Conservation (phyloP, 441 rosid species). For the Theobroma grandiflorum region DNA sequence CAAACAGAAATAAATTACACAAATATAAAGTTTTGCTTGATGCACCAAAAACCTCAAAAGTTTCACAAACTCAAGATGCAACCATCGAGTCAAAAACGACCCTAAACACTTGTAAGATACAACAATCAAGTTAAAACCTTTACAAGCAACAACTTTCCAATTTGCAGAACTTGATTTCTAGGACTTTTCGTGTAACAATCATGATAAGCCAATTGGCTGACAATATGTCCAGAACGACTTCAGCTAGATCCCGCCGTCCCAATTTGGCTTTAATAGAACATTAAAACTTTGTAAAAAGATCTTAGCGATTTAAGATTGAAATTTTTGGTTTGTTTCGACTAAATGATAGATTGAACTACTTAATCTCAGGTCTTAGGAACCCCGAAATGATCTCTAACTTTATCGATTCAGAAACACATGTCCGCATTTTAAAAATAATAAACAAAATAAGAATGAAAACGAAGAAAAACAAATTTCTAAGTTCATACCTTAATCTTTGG, state of each 20-base stretch:
- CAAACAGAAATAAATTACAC: not conserved
- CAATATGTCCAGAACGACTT: not conserved
- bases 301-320: not conserved
- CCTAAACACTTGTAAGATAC: not conserved
- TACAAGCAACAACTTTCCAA: not conserved
- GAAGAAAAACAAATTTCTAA: not conserved
- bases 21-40: not conserved
- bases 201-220: not conserved
- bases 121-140: not conserved
- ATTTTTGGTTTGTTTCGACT: not conserved
- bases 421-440: not conserved
- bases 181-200: not conserved
- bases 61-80: slow-evolving; percentile 5
- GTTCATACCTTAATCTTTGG: slow-evolving; percentile 70
- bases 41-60: slow-evolving; percentile 2
- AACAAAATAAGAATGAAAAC: not conserved
- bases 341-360: not conserved
- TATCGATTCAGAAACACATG: not conserved
- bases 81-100: not conserved
- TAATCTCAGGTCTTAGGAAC: not conserved
- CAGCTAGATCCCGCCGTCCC: not conserved
- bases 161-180: not conserved
- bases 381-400: slow-evolving; percentile 6
- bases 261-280: not conserved
- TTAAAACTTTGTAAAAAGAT: not conserved